These are phyloP conservation scores for Phytophthora hibernalis DNA, from an alignment of 352 stramenopile species.

Conservation along the genomic window DNA sequence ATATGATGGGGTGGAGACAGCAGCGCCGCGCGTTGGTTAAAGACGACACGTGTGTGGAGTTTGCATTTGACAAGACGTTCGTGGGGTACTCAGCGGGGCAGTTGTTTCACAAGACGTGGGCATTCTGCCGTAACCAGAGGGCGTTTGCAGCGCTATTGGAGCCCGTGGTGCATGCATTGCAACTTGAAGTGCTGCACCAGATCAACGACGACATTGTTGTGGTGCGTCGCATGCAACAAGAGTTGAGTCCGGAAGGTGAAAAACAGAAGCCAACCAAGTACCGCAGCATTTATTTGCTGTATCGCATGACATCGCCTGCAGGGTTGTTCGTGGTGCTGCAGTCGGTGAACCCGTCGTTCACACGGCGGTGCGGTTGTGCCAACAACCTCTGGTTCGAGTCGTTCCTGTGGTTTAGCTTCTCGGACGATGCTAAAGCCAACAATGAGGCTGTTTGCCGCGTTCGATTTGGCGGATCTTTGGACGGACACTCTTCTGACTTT, in stretches of 20 bases:
- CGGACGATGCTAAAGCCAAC: background rate
- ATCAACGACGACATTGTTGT: slow-evolving; percentile 49
- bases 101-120: slow-evolving; percentile 43
- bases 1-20: slow-evolving; percentile 43
- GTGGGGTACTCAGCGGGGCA: slow-evolving; percentile 14
- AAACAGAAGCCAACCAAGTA: slow-evolving; percentile 39
- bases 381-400: slow-evolving; percentile 47
- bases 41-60: slow-evolving; percentile 32
- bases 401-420: slow-evolving; percentile 45
- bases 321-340: slow-evolving; percentile 42
- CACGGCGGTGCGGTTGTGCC: slow-evolving; percentile 34
- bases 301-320: slow-evolving; percentile 37
- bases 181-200: slow-evolving; percentile 42
- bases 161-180: slow-evolving; percentile 30
- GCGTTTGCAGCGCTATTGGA: slow-evolving; percentile 33
- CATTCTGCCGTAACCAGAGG: slow-evolving; percentile 39
- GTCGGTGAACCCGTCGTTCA: slow-evolving; percentile 44
- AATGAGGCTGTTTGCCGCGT: slow-evolving; percentile 20
- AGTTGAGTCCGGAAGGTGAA: slow-evolving; percentile 27
- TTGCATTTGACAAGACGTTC: slow-evolving; percentile 42
- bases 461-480: slow-evolving; percentile 41
- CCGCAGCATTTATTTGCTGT: slow-evolving; percentile 45
- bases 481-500: slow-evolving; percentile 39
- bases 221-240: slow-evolving; percentile 43
- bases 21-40: slow-evolving; percentile 24